A percentile compares a stretch with the other conserved stretches of the same genome.
Conservation (phyloP, 305 asterid genomes). For the Solanum aculeatissimum region DNA sequence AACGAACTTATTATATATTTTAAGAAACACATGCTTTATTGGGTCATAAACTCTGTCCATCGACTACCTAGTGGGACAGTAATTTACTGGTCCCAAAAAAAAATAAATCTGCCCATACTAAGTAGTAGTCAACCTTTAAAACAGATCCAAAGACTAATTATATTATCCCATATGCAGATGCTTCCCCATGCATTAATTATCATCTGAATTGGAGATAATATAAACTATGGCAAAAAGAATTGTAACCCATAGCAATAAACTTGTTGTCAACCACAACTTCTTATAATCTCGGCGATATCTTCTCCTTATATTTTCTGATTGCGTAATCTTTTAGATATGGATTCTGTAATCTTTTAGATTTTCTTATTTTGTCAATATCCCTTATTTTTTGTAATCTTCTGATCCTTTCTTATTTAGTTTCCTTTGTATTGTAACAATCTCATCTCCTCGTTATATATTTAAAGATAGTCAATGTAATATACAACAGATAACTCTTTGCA, state of each 20-base stretch:
- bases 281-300: too few species aligned
- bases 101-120: neutral
- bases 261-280: too few species aligned
- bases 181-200: neutral
- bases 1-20: neutral
- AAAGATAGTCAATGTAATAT: too few species aligned
- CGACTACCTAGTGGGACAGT: neutral
- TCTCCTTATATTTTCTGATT: too few species aligned
- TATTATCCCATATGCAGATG: neutral
- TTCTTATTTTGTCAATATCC: too few species aligned
- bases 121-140: neutral
- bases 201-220: neutral
- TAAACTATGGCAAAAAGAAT: neutral
- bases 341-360: too few species aligned
- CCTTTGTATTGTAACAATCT: too few species aligned
- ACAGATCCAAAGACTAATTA: neutral
- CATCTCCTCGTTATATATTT: too few species aligned
- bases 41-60: neutral
- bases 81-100: neutral
- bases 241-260: neutral
- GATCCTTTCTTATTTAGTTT: too few species aligned
- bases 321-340: too few species aligned
- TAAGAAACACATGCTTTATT: neutral
- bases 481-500: too few species aligned
- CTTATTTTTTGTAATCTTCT: too few species aligned